A percentile compares a stretch with the other conserved stretches of the same genome.
Conservation (phyloP, 768 basidiomycete species). For the Exsudoporus frostii region DNA sequence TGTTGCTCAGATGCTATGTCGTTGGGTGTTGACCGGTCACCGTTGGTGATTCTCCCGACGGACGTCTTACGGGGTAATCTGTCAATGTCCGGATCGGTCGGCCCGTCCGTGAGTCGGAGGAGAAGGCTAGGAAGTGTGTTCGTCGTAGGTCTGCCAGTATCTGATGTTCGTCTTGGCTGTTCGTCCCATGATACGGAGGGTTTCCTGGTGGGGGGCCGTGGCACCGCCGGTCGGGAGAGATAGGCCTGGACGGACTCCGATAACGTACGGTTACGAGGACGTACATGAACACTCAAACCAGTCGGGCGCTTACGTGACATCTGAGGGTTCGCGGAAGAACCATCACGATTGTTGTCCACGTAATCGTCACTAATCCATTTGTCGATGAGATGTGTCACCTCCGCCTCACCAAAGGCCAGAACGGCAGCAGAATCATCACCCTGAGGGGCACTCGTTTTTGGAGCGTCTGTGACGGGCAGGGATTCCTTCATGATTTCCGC, state of each 20-base stretch:
- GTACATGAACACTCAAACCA: conserved; percentile 6
- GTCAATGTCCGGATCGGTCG: neutral
- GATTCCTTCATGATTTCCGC: neutral
- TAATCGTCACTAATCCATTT: conserved; percentile 1
- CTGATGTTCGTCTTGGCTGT: neutral
- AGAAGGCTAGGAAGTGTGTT: neutral
- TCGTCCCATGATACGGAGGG: neutral
- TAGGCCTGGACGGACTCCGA: conserved; percentile 49
- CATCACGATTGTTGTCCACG: conserved; percentile 6
- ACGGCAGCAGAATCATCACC: conserved; percentile 2
- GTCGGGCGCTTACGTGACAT: conserved; percentile 20
- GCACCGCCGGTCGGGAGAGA: conserved; percentile 26
- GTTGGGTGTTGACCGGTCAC: neutral
- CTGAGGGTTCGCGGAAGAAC: conserved; percentile 16
- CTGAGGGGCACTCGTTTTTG: neutral
- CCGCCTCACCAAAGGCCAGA: neutral
- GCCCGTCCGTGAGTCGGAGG: conserved; percentile 2
- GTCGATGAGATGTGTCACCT: neutral
- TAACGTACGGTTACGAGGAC: conserved; percentile 41
- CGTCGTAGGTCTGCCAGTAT: neutral
- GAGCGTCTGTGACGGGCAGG: neutral
- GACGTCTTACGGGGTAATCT: neutral
- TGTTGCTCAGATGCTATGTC: neutral
- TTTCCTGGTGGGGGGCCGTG: conserved; percentile 1
- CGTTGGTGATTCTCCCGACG: neutral